Evolutionary conservation across 2,329 filamentous ascomycete genomes (phyloP).

Genomic region (Colletotrichum falcatum): DNA sequence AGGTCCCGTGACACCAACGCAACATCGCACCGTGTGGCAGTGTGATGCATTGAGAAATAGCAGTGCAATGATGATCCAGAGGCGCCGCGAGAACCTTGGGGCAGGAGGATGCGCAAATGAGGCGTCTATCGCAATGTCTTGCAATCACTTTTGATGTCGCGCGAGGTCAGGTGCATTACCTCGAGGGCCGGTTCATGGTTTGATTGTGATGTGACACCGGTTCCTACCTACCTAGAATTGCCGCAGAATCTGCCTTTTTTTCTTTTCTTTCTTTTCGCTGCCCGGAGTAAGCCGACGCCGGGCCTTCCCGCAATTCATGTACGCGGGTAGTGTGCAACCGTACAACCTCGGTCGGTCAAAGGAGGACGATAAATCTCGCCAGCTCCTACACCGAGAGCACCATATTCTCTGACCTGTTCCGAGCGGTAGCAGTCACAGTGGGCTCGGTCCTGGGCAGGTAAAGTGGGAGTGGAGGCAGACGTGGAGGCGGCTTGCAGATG

Average conservation of each 20-base stretch:
- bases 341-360: constrained; percentile 18
- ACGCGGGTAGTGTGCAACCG: constrained; percentile 10
- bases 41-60: background rate
- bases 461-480: background rate
- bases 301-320: constrained; percentile 32
- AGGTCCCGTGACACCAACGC: background rate
- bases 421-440: constrained; percentile 11
- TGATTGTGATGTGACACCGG: constrained; percentile 26
- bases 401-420: constrained; percentile 6
- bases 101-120: constrained; percentile 15
- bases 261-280: too few species aligned
- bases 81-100: too few species aligned
- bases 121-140: constrained; percentile 15
- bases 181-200: constrained; percentile 1
- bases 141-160: constrained; percentile 1
- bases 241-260: constrained; percentile 12
- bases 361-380: constrained; percentile 6
- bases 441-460: constrained; percentile 9
- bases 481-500: constrained; percentile 18
- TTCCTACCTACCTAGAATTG: background rate
- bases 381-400: background rate
- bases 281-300: constrained; percentile 28
- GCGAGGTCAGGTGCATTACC: background rate
- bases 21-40: background rate
- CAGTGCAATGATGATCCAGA: background rate